A percentile compares a stretch with the other conserved stretches of the same genome.
Conservation (phyloP, 805 yeast species). For the Danielia oregonensis region DNA sequence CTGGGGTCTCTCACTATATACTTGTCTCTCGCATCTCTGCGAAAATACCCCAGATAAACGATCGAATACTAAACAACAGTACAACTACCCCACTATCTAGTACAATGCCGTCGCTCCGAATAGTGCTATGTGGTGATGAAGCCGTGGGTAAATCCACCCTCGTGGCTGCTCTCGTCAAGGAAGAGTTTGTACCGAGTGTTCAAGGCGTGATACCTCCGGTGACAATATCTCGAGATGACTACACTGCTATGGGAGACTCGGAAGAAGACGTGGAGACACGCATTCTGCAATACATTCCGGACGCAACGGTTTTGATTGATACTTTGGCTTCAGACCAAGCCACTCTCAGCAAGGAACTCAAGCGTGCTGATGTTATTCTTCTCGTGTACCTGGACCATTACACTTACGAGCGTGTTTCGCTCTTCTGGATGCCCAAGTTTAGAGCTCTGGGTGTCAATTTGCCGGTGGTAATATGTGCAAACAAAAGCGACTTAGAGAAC, state of each 20-base stretch:
- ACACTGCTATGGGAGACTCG: constrained; percentile 37
- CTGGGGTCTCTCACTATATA: too few species aligned
- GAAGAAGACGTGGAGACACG: constrained; percentile 5
- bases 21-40: too few species aligned
- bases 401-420: constrained; percentile 85
- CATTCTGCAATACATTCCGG: constrained; percentile 32
- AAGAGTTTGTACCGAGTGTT: constrained; percentile 62
- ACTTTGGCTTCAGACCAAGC: constrained; percentile 67
- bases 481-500: constrained; percentile 55
- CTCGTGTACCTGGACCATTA: constrained; percentile 92
- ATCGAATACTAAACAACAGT: too few species aligned
- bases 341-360: constrained; percentile 64
- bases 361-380: constrained; percentile 89
- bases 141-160: constrained; percentile 83
- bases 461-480: constrained; percentile 89
- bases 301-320: constrained; percentile 70
- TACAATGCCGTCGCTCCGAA: constrained; percentile 47
- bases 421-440: constrained; percentile 93
- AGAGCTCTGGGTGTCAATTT: constrained; percentile 90
- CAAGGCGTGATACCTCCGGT: constrained; percentile 81
- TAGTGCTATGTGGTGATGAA: constrained; percentile 93
- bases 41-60: neutral
- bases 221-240: constrained; percentile 64
- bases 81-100: too few species aligned
- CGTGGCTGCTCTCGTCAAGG: constrained; percentile 78